These are phyloP conservation scores for Symbiotaphrina buchneri DNA, from an alignment of 495 filamentous ascomycete species.

Conservation along the genomic window DNA sequence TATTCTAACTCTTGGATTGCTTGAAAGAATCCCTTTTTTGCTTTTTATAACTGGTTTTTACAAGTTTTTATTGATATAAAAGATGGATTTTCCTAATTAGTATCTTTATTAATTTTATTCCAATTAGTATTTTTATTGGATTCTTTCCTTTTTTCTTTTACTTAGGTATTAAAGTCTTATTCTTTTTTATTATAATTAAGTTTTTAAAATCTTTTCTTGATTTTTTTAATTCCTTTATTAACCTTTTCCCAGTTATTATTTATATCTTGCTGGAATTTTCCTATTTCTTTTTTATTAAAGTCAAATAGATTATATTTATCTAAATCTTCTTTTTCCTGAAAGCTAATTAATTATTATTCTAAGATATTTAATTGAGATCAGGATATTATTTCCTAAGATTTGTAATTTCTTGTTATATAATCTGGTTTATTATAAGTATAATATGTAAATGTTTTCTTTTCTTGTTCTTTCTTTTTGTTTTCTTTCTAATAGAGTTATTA, in stretches of 20 bases:
- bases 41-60: conserved; percentile 7
- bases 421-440: neutral
- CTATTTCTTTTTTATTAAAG: neutral
- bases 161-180: conserved; percentile 3
- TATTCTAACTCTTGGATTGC: too few species aligned
- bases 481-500: conserved; percentile 6
- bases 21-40: too few species aligned
- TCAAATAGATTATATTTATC: neutral
- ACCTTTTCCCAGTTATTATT: neutral
- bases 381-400: conserved; percentile 2
- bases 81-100: conserved; percentile 5
- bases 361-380: neutral
- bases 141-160: conserved; percentile 7
- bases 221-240: conserved; percentile 1
- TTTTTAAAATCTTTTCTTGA: conserved; percentile 3
- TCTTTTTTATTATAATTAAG: neutral
- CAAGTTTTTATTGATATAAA: conserved; percentile 5
- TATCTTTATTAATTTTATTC: conserved; percentile 1
- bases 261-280: neutral
- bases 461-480: conserved; percentile 5
- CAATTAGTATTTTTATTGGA: conserved; percentile 6
- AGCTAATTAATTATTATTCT: conserved; percentile 1
- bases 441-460: conserved; percentile 8
- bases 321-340: neutral
- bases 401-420: conserved; percentile 1